Evolutionary conservation across 2,329 filamentous ascomycete genomes (phyloP).

Genomic region (Pseudogymnoascus sp.): DNA sequence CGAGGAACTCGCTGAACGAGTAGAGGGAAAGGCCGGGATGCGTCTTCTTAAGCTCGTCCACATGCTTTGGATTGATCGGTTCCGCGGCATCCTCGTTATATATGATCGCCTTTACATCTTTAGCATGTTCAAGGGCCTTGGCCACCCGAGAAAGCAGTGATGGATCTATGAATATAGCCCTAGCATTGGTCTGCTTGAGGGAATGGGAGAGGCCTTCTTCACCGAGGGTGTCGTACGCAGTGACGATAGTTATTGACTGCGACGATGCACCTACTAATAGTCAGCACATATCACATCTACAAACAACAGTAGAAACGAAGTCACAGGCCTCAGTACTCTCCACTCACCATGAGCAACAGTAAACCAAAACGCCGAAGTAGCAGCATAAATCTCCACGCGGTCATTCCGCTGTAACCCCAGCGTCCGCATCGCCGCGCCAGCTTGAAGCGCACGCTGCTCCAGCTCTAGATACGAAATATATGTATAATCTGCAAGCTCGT

Average conservation of each 20-base stretch:
- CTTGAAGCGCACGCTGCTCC: slow-evolving; percentile 57
- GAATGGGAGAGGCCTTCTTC: slow-evolving; percentile 80
- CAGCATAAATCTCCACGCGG: slow-evolving; percentile 71
- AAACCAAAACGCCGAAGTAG: slow-evolving; percentile 68
- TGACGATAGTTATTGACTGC: slow-evolving; percentile 86
- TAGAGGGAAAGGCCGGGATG: slow-evolving; percentile 42
- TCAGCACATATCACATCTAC: background rate
- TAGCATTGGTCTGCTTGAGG: slow-evolving; percentile 69
- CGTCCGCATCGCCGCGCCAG: slow-evolving; percentile 65
- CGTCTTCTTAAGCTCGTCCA: slow-evolving; percentile 38
- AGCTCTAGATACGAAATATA: slow-evolving; percentile 75
- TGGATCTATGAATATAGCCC: slow-evolving; percentile 81
- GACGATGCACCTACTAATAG: slow-evolving; percentile 48
- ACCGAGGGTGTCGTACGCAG: slow-evolving; percentile 88
- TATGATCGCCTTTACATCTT: slow-evolving; percentile 51
- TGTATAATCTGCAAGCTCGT: slow-evolving; percentile 71
- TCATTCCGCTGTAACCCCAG: slow-evolving; percentile 62
- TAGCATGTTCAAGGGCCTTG: slow-evolving; percentile 48
- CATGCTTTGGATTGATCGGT: background rate
- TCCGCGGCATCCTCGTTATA: slow-evolving; percentile 45
- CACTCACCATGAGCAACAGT: slow-evolving; percentile 63
- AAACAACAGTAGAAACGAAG: background rate
- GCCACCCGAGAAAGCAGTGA: slow-evolving; percentile 58
- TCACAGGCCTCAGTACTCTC: background rate
- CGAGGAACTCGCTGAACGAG: slow-evolving; percentile 44